These are phyloP conservation scores for Articulospora tetracladia DNA, from an alignment of 495 filamentous ascomycete species.

Conservation along the genomic window DNA sequence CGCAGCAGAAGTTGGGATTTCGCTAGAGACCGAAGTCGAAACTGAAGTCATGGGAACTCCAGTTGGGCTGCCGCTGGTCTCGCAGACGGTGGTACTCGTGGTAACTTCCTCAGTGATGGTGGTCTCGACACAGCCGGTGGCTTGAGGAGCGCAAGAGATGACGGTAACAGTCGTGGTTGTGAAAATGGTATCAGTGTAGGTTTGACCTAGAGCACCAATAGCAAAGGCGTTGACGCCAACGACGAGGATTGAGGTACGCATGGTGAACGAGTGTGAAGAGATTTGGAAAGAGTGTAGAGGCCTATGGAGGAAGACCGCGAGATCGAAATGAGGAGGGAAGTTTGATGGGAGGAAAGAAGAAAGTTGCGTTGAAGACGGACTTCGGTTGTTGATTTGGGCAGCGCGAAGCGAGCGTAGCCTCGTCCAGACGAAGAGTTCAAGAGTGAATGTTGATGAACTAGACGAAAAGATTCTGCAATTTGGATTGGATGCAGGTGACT, in stretches of 20 bases:
- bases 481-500: too few relatives aligned
- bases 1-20: background rate
- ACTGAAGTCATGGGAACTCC: constrained; percentile 17
- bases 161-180: constrained; percentile 17
- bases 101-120: constrained; percentile 46
- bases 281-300: constrained; percentile 25
- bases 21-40: constrained; percentile 1
- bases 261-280: constrained; percentile 6
- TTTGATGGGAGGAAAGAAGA: background rate
- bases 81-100: constrained; percentile 39
- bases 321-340: constrained; percentile 2
- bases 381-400: constrained; percentile 1
- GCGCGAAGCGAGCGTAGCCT: background rate
- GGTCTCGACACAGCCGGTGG: constrained; percentile 32
- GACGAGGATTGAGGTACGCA: constrained; percentile 23
- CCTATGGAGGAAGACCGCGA: constrained; percentile 26
- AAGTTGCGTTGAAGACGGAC: constrained; percentile 5
- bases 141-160: constrained; percentile 1
- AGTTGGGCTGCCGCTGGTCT: constrained; percentile 29
- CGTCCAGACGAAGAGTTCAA: background rate
- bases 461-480: too few relatives aligned
- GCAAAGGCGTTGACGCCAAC: constrained; percentile 26
- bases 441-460: background rate
- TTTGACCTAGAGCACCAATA: background rate
- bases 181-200: background rate